Percentiles rank a stretch among this genome's conserved stretches.
Conservation (phyloP, 1,139 yeast species). For the Taiozyma onychis region DNA sequence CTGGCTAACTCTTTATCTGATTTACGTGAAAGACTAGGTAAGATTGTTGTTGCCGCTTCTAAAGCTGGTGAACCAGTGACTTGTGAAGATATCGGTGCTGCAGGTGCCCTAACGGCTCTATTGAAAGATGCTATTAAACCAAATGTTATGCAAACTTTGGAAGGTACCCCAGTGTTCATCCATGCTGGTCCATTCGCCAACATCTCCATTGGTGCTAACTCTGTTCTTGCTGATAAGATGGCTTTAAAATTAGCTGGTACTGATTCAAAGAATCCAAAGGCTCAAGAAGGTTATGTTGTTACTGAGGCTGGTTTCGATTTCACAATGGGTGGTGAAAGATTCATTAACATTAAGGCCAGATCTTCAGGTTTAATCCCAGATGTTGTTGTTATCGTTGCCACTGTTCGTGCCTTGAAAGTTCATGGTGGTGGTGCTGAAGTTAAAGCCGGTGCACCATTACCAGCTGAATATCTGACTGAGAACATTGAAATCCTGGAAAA, state of each 20-base stretch:
- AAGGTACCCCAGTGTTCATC: slow-evolving; percentile 96
- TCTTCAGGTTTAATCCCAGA: slow-evolving; percentile 89
- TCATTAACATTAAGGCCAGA: slow-evolving; percentile 93
- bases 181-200: slow-evolving; percentile 99
- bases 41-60: slow-evolving; percentile 84
- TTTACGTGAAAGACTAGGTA: slow-evolving; percentile 86
- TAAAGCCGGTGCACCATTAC: slow-evolving; percentile 89
- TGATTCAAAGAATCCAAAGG: slow-evolving; percentile 39
- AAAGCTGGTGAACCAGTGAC: slow-evolving; percentile 84
- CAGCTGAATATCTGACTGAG: slow-evolving; percentile 81
- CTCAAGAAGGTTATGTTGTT: slow-evolving; percentile 83
- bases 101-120: slow-evolving; percentile 94
- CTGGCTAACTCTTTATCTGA: slow-evolving; percentile 76
- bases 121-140: slow-evolving; percentile 97
- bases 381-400: slow-evolving; percentile 91
- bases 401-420: slow-evolving; percentile 93
- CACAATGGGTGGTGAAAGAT: slow-evolving; percentile 99
- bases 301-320: slow-evolving; percentile 99
- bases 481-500: slow-evolving; percentile 74
- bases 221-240: slow-evolving; percentile 92
- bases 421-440: slow-evolving; percentile 99
- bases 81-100: slow-evolving; percentile 94
- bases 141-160: slow-evolving; percentile 95
- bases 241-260: slow-evolving; percentile 91
- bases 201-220: slow-evolving; percentile 94